A percentile compares a stretch with the other conserved stretches of the same genome.
Evolutionary conservation across 495 filamentous ascomycete genomes (phyloP).

Genomic region (Chaetomium cochliodes): DNA sequence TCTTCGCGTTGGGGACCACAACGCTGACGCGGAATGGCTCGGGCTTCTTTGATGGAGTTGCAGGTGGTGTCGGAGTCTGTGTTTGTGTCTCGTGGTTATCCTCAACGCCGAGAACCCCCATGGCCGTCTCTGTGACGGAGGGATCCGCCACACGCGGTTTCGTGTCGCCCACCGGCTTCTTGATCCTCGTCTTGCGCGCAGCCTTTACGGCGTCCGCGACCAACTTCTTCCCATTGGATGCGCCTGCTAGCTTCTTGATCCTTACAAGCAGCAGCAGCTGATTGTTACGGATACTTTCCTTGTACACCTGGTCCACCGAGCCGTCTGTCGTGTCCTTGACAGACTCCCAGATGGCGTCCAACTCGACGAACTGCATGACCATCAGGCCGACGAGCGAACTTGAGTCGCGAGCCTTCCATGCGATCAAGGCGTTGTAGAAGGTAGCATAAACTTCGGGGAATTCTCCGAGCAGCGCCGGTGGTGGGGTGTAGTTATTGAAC

Average conservation of each 20-base stretch:
- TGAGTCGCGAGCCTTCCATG: conserved; percentile 93
- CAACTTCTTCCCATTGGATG: conserved; percentile 75
- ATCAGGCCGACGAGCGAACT: conserved; percentile 87
- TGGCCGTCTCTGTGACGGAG: conserved; percentile 38
- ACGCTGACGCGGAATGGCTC: conserved; percentile 43
- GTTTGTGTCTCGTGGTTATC: conserved; percentile 34
- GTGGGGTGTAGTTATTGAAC: conserved; percentile 55
- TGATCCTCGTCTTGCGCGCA: conserved; percentile 68
- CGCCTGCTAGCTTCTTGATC: conserved; percentile 84
- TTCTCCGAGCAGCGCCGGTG: conserved; percentile 58
- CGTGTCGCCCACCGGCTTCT: conserved; percentile 67
- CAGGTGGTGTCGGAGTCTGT: conserved; percentile 47
- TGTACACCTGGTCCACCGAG: conserved; percentile 85
- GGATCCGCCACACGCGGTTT: conserved; percentile 61
- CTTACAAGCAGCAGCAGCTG: conserved; percentile 84
- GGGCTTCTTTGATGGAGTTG: conserved; percentile 39
- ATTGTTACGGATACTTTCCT: conserved; percentile 89
- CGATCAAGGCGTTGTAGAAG: conserved; percentile 87
- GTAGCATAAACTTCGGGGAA: conserved; percentile 71
- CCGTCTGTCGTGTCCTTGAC: conserved; percentile 87
- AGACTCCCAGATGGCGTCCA: conserved; percentile 94
- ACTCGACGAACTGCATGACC: conserved; percentile 90
- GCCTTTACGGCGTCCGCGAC: conserved; percentile 81
- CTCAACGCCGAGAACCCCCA: conserved; percentile 40
- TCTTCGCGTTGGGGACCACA: conserved; percentile 39